Evolutionary conservation across 2,329 filamentous ascomycete genomes (phyloP).

Genomic region (Colletotrichum sp.): DNA sequence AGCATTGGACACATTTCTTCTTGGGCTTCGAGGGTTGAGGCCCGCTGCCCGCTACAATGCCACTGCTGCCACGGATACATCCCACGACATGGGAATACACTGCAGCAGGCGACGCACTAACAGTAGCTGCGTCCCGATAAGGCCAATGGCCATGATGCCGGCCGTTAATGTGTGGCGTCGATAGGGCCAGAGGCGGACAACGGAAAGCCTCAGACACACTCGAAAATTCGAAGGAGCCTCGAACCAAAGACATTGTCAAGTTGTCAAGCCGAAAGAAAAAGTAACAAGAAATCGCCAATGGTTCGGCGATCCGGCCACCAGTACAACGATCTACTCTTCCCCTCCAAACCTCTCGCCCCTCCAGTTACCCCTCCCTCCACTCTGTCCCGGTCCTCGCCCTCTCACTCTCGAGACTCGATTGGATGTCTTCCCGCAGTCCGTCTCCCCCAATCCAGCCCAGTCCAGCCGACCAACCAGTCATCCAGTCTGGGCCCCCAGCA

Average conservation of each 20-base stretch:
- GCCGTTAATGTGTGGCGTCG: neutral
- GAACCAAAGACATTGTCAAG: neutral
- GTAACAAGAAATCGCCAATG: neutral
- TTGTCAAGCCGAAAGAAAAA: neutral
- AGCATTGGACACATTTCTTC: neutral
- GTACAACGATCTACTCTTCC: neutral
- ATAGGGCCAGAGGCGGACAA: neutral
- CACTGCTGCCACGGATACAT: neutral
- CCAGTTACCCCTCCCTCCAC: neutral
- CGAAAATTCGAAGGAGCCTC: neutral
- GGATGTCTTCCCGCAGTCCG: neutral
- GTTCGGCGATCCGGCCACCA: neutral
- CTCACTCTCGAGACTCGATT: neutral
- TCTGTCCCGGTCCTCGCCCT: neutral
- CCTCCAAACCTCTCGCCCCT: neutral
- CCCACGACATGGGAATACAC: neutral
- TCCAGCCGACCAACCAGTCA: conserved; percentile 15
- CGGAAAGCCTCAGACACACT: neutral
- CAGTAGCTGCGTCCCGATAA: neutral
- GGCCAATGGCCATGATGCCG: neutral
- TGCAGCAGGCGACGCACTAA: neutral
- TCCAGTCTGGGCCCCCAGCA: neutral
- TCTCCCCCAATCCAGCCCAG: conserved; percentile 4
- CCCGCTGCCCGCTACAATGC: neutral
- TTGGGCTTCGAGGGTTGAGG: neutral